Evolutionary conservation across 768 basidiomycete genomes (phyloP).

Genomic region (Phlegmacium glaucopus): DNA sequence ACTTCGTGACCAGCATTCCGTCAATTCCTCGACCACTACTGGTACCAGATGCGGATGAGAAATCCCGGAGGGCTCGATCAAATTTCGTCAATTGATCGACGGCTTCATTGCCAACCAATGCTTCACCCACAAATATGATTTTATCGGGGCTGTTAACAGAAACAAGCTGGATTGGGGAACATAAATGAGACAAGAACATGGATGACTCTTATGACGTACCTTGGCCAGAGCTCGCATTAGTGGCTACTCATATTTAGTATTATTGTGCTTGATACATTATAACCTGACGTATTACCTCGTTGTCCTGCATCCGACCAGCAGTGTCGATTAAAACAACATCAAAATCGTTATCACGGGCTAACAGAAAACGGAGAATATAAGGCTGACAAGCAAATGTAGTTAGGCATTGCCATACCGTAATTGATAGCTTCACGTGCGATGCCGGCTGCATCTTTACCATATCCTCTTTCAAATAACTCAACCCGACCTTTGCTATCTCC

Average conservation of each 20-base stretch:
- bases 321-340: slow-evolving; percentile 98
- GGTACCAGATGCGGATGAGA: slow-evolving; percentile 68
- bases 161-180: slow-evolving; percentile 62
- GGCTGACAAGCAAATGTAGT: background rate
- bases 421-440: slow-evolving; percentile 95
- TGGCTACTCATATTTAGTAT: slow-evolving; percentile 46
- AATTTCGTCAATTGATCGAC: slow-evolving; percentile 98
- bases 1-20: slow-evolving; percentile 98
- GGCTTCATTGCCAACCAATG: slow-evolving; percentile 97
- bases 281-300: slow-evolving; percentile 61
- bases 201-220: slow-evolving; percentile 31
- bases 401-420: slow-evolving; percentile 55
- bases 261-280: slow-evolving; percentile 2
- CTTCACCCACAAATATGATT: slow-evolving; percentile 97
- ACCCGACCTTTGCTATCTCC: slow-evolving; percentile 72
- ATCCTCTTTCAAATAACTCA: slow-evolving; percentile 93
- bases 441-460: slow-evolving; percentile 98
- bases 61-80: slow-evolving; percentile 90
- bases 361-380: slow-evolving; percentile 4
- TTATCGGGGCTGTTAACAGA: slow-evolving; percentile 94
- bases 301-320: slow-evolving; percentile 99
- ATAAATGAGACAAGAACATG: slow-evolving; percentile 3
- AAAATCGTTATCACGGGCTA: slow-evolving; percentile 86
- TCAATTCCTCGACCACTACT: slow-evolving; percentile 90
- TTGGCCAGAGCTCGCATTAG: slow-evolving; percentile 99